Base-by-base conservation (phyloP, 225 moss, liverwort and hornwort species). In the Marchantia polymorpha region DNA sequence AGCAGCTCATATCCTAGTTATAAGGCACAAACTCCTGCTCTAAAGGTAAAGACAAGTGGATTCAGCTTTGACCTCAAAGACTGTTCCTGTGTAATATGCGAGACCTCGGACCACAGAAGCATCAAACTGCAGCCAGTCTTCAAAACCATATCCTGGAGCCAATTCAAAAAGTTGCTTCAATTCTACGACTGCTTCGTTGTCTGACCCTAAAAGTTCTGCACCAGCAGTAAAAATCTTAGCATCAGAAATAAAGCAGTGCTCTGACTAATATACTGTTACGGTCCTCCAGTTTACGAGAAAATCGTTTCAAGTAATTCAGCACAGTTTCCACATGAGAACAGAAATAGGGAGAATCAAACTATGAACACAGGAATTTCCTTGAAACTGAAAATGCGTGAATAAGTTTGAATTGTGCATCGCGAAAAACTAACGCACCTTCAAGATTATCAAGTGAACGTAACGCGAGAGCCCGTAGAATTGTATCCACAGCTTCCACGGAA, bases 61-160 rank as follows among this genome's bases (percentile, higher is more conserved):
- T 39, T 39, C 39, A 26, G 27, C 7, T 73, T 15, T 16, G 56
- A 94, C 96, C 96, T 97, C 96, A 82, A 97, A 97, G 46, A 97
- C 96, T 78, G 94, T 94, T 61, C 96, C 93, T 16, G 94, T 94
- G 78, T 97, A 97, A 80, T 97, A 97, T 9, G 96, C 93, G 30
- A 97, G 91, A 74, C 96, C 96, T 83, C 96, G 89, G 54, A 97
- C 96, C 51, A 97, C 90, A 67, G 96, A 94, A 69, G 96, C 94
- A 87, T 97, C 93, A 77, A 94, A 97, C 12, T 85, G 85, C 54
- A 97, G 82, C 96, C 96, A 97, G 80, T 91, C 85, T 54, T 83
- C 88, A 81, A 89, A 88, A 73, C 94, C 91, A 83, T 94, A 97
- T 49, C 88, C 85, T 73, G 84, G 84, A 23, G 94, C 96, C 79